Evolutionary conservation across 176 grass and related monocot genomes (phyloP), one percentile per base, ranked within the genome.

Genomic region (Chrysopogon serrulatus): DNA sequence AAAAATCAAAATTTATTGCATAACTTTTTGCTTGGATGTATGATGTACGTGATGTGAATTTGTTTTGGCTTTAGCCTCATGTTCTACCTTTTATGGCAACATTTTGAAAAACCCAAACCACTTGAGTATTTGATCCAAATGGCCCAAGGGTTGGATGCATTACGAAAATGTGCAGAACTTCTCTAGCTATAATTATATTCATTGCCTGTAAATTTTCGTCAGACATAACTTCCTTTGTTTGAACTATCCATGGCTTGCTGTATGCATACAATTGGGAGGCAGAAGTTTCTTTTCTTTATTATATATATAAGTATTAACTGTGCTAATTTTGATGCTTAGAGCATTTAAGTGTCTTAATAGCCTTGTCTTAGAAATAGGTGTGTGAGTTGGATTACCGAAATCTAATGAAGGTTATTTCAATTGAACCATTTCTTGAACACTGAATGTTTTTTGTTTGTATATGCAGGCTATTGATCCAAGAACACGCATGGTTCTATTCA

Each of bases 401-500:
- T 64, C 16, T 51, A 61, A 49, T 49, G 13, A 24, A 40, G 64
- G 27, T 5, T 53, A 65, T 48, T 86, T 30, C 19, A 34, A 24
- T 51, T 17, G 11, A 86, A 36, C 56, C 3, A 65, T 41, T 64
- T 76, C 44, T 17, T 84, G 17, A 41, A 16, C 24, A 70, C 39
- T 76, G 11, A 33, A 26, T n/a, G 28, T 21, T 10, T 87, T 45
- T 66, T 76, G 14, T 84, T 79, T 73, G 2, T 23, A 45, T 71
- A 76, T 82, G 68, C 91, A 98, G 96, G 96, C 96, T 67, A 92
- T 98, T 88, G 96, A 98, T 30, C 91, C 91, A 66, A 93, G 93
- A 89, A 98, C 96, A 39, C 91, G 96, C 47, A 92, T 98, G 93
- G 91, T 95, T 90, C 73, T 98, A 53, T 98, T 93, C 85, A 98